Evolutionary conservation across 1,284 basidiomycete species (phyloP), one percentile per base, ranked within the genome.

Genomic region (Prillingera fragicola): DNA sequence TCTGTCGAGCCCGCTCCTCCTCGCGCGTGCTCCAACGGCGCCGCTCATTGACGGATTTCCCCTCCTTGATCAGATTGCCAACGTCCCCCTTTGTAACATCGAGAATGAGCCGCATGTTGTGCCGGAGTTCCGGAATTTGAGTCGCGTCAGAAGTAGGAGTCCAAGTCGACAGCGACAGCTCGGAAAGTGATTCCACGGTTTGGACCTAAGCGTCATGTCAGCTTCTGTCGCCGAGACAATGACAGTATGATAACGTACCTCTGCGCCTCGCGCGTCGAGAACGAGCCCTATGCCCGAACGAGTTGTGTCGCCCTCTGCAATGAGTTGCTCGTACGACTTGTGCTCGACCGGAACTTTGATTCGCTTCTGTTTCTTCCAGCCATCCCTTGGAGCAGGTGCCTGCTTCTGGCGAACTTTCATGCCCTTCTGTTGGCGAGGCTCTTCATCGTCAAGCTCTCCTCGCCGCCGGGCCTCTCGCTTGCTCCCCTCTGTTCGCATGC

Each of bases 291-390:
- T 68, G 1, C 82, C 81, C 4, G 81, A 57, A 5, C 73, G 57
- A 3, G 76, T 53, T 3, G 41, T 31, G 29, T 67, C 72, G 0
- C 84, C 85, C 65, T 92, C 90, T 3, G 85, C 84, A 34, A 96
- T 67, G 44, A 96, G 87, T 68, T 97, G 81, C 67, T 97, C 92
- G 62, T 95, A 96, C 0, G 89, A 90, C 75, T 91, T 92, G 73
- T 94, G 88, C 62, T 90, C 82, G 21, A 91, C 75, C 69, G 87
- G 22, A 17, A 79, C 80, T 72, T 90, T 95, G 48, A 81, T 76
- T 64, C 85, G 89, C 74, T 80, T 86, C 15, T 86, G 82, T 54
- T 80, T 82, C 50, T 67, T 69, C 70, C 71, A 73, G 7, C 62
- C 58, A 38, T 65, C 60, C 6, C 33, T 19, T 14, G 41, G 27